Conservation (phyloP, 2,329 filamentous ascomycete species). For the Pseudogymnoascus sp. region DNA sequence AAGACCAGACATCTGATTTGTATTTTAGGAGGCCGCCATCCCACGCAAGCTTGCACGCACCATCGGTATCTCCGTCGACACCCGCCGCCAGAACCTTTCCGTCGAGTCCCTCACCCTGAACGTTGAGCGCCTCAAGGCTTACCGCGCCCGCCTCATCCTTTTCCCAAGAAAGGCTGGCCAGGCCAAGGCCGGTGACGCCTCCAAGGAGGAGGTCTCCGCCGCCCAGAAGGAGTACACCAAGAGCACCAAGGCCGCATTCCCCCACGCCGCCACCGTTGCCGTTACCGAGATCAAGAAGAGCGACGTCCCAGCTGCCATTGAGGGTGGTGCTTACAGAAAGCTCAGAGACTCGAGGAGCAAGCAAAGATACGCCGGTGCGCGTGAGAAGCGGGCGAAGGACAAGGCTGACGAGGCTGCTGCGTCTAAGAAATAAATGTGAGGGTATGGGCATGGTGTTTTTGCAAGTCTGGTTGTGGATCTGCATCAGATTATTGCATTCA, state of each 20-base stretch:
- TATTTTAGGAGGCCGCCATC: constrained; percentile 77
- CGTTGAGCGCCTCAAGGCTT: constrained; percentile 95
- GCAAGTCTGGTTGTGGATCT: constrained; percentile 21
- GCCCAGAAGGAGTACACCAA: constrained; percentile 54
- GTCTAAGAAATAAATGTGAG: constrained; percentile 68
- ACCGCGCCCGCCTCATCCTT: constrained; percentile 91
- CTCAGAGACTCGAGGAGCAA: constrained; percentile 80
- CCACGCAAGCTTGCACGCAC: constrained; percentile 89
- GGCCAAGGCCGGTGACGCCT: constrained; percentile 85
- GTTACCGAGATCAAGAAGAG: constrained; percentile 73
- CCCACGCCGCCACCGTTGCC: constrained; percentile 60
- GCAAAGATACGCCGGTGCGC: constrained; percentile 69
- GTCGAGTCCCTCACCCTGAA: constrained; percentile 92
- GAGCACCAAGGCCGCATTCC: constrained; percentile 53
- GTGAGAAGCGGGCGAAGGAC: constrained; percentile 89
- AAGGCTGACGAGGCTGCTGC: constrained; percentile 71
- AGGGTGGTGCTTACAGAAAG: constrained; percentile 79
- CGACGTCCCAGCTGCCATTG: constrained; percentile 64
- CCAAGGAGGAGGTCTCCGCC: constrained; percentile 66
- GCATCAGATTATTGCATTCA: constrained; percentile 25
- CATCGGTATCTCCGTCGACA: constrained; percentile 95
- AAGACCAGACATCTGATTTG: constrained; percentile 16
- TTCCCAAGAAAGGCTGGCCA: constrained; percentile 94
- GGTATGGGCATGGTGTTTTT: constrained; percentile 24
- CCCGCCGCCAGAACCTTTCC: constrained; percentile 92